Evolutionary conservation across 2,329 filamentous ascomycete species (phyloP), one percentile per base, ranked within the genome.

Genomic region (Cercospora canescens): DNA sequence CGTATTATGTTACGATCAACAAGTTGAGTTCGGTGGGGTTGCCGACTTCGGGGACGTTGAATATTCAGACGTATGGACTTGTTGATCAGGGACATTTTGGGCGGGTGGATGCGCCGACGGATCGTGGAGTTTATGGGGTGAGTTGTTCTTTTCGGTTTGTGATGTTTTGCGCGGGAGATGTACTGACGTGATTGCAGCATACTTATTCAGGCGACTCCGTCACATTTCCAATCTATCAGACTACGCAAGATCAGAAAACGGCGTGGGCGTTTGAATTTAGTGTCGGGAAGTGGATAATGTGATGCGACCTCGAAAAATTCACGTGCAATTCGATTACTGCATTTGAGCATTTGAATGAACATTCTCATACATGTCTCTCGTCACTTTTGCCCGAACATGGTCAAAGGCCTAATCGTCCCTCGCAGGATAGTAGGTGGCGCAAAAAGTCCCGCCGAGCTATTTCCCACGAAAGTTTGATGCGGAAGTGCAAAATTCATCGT

Each of bases 221-320:
- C 2, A 77, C 75, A 1, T 80, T 81, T 50, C 76, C 79, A 3
- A 72, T 81, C 1, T 78, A 76, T 58, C 79, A 80, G 67, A 76
- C 68, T 0, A 50, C 41, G 1, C 57, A 69, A 52, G 78, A 81
- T 54, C 71, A 55, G 3, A 70, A 71, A 2, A 81, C 79, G 1
- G 80, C 79, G 1, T 81, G 76, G 69, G 80, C 78, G 1, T 81
- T 81, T 71, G 79, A 81, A 59, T 81, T 81, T 54, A 37, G 54
- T 16, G 59, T 69, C 35, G 50, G 35, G 39, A 45, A 45, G 18
- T 45, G n/a, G n/a, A n/a, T n/a, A n/a, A n/a, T n/a, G n/a, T n/a
- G n/a, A n/a, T n/a, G n/a, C n/a, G n/a, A n/a, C n/a, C n/a, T n/a
- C n/a, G n/a, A n/a, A n/a, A n/a, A n/a, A n/a, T n/a, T n/a, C n/a